Evolutionary conservation across 192 early-diverging fungal genomes (phyloP), one percentile per base, ranked within the genome.

Genomic region (Umbelopsis sp.): DNA sequence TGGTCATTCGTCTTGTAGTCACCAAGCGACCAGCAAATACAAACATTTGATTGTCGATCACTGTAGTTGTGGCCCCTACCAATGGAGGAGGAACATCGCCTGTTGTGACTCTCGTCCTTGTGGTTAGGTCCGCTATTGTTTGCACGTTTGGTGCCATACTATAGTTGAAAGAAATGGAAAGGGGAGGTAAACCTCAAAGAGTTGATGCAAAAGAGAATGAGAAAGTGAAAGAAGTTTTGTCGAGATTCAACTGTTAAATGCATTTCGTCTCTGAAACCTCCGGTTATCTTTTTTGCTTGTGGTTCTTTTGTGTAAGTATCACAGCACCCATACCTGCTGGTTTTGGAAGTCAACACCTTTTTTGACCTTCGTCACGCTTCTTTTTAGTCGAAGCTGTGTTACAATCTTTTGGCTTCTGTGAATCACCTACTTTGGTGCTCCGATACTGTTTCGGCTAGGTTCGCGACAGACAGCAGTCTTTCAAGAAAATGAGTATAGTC

Each of bases 71-170:
- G 54, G 89, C 85, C 34, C 92, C 92, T 3, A 93, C 91, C 52
- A 93, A 80, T 6, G 92, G 90, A 21, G 92, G 91, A 17, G 92
- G 92, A 62, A 89, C 85, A 51, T 93, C 91, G 50, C 91, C 92
- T 9, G 84, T 85, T 20, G 84, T 82, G 69, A 72, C 66, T 36
- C 74, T 76, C 21, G 76, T 77, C 16, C 74, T 72, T 29, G 73
- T 75, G n/a, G 68, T 75, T 16, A 75, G 45, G 21, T 75, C 73
- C 20, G 73, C 68, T 62, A 70, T 74, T 34, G 73, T 70, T 65
- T 73, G 71, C 21, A 47, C 50, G 20, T 62, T 24, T 12, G 71
- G 65, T 34, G 56, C 56, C 56, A 62, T 62, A 32, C 0, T 29
- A 32, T 1, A 16, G 52, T 14, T 26, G 38, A 41, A 53, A 53